phyloP scores from a whole-genome alignment of 192 early-diverging fungal genomes.

The Globomyces pollinis-pini region DNA sequence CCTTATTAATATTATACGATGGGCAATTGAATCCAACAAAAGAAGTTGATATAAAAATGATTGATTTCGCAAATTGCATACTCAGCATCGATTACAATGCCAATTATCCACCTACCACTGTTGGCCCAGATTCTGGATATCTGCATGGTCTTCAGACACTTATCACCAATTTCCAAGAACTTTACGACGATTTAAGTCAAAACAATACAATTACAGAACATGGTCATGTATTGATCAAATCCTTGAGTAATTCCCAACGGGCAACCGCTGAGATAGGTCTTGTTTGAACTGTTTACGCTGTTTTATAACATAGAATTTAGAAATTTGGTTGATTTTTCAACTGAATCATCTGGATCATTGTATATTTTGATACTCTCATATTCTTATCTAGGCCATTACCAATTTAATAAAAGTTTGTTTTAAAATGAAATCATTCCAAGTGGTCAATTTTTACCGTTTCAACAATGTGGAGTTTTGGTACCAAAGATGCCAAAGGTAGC shows the following conservation, averaged over 20 bases:
- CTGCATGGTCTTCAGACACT: slow-evolving; percentile 67
- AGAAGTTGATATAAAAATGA: slow-evolving; percentile 80
- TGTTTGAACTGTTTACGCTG: too few relatives aligned
- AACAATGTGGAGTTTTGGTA: too few relatives aligned
- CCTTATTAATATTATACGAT: slow-evolving; percentile 88
- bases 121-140: slow-evolving; percentile 75
- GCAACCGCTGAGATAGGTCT: slow-evolving; percentile 12
- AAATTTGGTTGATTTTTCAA: too few relatives aligned
- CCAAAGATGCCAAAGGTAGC: too few relatives aligned
- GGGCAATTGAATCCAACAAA: slow-evolving; percentile 43
- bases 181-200: slow-evolving; percentile 35
- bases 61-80: slow-evolving; percentile 96
- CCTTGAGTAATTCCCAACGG: slow-evolving; percentile 1
- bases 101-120: slow-evolving; percentile 52
- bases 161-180: slow-evolving; percentile 58
- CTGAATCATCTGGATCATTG: too few relatives aligned
- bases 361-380: too few relatives aligned
- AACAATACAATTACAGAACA: not conserved
- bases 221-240: slow-evolving; percentile 6
- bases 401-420: too few relatives aligned
- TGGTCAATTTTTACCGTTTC: too few relatives aligned
- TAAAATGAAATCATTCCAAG: too few relatives aligned
- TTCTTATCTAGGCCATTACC: too few relatives aligned
- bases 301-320: too few relatives aligned
- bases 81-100: slow-evolving; percentile 41